These are phyloP conservation scores for Beta macrorhiza DNA, from an alignment of 179 eudicot genomes.

Conservation along the genomic window DNA sequence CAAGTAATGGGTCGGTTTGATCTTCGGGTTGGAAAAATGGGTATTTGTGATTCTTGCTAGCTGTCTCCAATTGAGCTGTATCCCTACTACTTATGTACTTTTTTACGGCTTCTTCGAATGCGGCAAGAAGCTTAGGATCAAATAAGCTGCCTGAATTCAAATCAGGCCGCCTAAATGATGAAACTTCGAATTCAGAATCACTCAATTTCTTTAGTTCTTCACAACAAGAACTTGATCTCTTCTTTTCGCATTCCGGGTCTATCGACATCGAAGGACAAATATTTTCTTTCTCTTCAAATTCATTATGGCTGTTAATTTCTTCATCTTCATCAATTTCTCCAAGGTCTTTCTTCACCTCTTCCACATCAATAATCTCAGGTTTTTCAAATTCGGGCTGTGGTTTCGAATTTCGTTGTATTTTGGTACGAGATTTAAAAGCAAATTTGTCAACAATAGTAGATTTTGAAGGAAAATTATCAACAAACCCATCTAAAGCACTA, in stretches of 20 bases:
- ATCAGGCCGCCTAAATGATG: constrained; percentile 59
- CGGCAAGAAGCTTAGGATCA: constrained; percentile 70
- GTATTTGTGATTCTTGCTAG: constrained; percentile 21
- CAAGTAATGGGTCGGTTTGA: constrained; percentile 37
- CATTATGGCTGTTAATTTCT: constrained; percentile 25
- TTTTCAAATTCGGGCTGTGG: constrained; percentile 21
- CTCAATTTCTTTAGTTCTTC: constrained; percentile 17
- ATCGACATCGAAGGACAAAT: constrained; percentile 24
- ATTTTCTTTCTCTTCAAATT: constrained; percentile 58
- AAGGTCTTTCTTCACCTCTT: constrained; percentile 51
- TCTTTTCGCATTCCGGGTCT: constrained; percentile 10
- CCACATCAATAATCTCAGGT: constrained; percentile 44
- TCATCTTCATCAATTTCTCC: constrained; percentile 48
- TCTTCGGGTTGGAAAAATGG: constrained; percentile 28
- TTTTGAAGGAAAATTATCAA: constrained; percentile 36
- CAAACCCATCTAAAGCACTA: constrained; percentile 49
- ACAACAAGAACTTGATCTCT: constrained; percentile 15
- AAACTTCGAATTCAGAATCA: constrained; percentile 39
- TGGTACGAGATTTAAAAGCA: constrained; percentile 28
- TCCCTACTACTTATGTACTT: constrained; percentile 40
- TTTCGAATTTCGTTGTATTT: constrained; percentile 8
- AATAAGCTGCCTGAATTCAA: constrained; percentile 62
- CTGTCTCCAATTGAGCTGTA: constrained; percentile 33
- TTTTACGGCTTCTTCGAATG: constrained; percentile 59
- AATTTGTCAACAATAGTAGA: constrained; percentile 32